Conservation (phyloP, 805 yeast species). For the Sungouiozyma ichnusensis region DNA sequence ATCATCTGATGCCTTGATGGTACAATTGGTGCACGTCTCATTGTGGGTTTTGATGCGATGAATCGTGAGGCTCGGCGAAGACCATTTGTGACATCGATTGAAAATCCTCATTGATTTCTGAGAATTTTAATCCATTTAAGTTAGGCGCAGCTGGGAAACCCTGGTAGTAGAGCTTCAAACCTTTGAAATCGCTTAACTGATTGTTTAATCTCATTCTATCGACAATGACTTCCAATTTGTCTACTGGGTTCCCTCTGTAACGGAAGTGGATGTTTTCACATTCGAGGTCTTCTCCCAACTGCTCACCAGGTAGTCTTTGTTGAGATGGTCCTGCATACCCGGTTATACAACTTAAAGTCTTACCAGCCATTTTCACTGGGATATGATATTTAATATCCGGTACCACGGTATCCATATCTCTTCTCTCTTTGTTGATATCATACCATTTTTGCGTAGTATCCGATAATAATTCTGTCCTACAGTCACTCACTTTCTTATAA, state of each 20-base stretch:
- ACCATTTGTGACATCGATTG: neutral
- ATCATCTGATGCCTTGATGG: neutral
- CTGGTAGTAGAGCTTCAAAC: conserved; percentile 56
- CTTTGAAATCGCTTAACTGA: conserved; percentile 62
- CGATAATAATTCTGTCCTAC: conserved; percentile 52
- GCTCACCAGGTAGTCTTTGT: conserved; percentile 23
- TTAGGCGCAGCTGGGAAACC: conserved; percentile 72
- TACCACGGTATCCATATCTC: conserved; percentile 53
- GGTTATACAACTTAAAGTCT: conserved; percentile 29
- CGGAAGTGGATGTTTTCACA: conserved; percentile 36
- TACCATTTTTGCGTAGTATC: conserved; percentile 84
- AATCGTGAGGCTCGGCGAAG: neutral
- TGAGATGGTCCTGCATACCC: conserved; percentile 31
- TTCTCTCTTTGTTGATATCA: conserved; percentile 78
- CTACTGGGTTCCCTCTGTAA: conserved; percentile 33
- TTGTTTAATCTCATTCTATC: conserved; percentile 56
- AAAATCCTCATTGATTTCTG: conserved; percentile 70
- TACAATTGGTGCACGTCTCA: neutral
- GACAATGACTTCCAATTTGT: conserved; percentile 40
- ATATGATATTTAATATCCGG: conserved; percentile 41
- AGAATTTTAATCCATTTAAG: conserved; percentile 50
- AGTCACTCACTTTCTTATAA: conserved; percentile 54
- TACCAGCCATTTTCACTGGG: conserved; percentile 26
- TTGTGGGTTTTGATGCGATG: neutral
- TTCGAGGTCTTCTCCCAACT: conserved; percentile 26